These are phyloP conservation scores for Beauveria bassiana DNA, from an alignment of 2,329 filamentous ascomycete species.

Conservation along the genomic window DNA sequence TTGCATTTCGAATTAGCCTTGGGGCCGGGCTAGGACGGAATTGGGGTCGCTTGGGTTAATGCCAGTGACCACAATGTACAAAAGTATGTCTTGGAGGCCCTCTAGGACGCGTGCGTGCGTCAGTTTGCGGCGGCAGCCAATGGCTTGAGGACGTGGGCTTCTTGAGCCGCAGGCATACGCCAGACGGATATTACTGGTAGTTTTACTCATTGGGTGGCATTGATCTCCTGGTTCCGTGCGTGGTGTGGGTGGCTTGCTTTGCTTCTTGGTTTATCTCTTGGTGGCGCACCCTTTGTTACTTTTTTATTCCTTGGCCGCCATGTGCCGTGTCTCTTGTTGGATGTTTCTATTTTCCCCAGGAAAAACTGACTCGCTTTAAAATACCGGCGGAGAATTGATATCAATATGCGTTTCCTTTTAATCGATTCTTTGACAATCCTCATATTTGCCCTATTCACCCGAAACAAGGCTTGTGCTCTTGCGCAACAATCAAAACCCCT, in stretches of 20 bases:
- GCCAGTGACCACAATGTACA: no score
- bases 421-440: no score
- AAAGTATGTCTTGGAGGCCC: neutral
- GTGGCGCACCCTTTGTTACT: neutral
- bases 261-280: neutral
- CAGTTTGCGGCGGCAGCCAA: slow-evolving; percentile 5
- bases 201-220: no score
- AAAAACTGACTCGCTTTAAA: no score
- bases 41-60: neutral
- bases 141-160: slow-evolving; percentile 3
- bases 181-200: neutral
- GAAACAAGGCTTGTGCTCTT: no score
- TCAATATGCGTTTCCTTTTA: neutral
- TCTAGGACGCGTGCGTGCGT: neutral
- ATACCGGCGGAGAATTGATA: no score
- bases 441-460: no score
- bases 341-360: no score
- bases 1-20: neutral
- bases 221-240: neutral
- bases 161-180: no score
- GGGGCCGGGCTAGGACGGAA: neutral
- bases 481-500: no score
- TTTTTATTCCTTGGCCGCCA: neutral
- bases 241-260: neutral
- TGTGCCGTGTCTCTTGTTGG: neutral